Evolutionary conservation across 495 filamentous ascomycete genomes (phyloP).

Genomic region (Hypoxylon intermedium): DNA sequence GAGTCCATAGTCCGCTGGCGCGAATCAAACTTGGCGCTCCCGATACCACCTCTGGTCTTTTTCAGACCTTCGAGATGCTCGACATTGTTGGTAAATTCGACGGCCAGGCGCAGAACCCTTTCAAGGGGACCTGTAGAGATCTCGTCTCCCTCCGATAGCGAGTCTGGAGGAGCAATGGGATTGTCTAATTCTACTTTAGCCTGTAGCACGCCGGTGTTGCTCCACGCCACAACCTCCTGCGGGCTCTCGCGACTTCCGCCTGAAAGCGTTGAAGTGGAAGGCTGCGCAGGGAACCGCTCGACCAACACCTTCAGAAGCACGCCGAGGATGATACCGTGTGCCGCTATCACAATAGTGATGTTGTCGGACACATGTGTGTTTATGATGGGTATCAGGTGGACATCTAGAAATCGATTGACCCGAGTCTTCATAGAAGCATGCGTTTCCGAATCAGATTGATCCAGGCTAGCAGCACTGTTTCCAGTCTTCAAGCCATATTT

Average conservation of each 20-base stretch:
- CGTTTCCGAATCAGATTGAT: constrained; percentile 53
- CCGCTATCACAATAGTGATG: constrained; percentile 66
- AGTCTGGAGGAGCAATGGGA: neutral
- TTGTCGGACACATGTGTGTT: constrained; percentile 38
- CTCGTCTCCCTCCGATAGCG: neutral
- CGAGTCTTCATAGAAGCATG: constrained; percentile 69
- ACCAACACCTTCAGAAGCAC: constrained; percentile 70
- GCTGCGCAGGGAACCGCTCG: constrained; percentile 54
- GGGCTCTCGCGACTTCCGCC: constrained; percentile 30
- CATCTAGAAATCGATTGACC: constrained; percentile 67
- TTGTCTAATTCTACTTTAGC: constrained; percentile 18
- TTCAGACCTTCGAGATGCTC: constrained; percentile 75
- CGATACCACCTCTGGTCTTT: constrained; percentile 78
- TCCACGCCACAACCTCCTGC: constrained; percentile 45
- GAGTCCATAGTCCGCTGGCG: constrained; percentile 74
- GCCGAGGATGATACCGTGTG: constrained; percentile 81
- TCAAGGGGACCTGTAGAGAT: neutral
- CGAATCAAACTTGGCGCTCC: constrained; percentile 73
- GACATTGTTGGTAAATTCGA: constrained; percentile 56
- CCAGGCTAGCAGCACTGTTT: constrained; percentile 30
- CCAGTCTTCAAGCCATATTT: constrained; percentile 45
- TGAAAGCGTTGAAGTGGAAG: constrained; percentile 34
- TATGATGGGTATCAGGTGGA: constrained; percentile 65
- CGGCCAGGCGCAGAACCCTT: constrained; percentile 2
- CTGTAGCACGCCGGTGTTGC: constrained; percentile 52